Percentiles rank a stretch among this genome's conserved stretches.
phyloP scores from a whole-genome alignment of 1,284 basidiomycete species.

The Irpex sp. region DNA sequence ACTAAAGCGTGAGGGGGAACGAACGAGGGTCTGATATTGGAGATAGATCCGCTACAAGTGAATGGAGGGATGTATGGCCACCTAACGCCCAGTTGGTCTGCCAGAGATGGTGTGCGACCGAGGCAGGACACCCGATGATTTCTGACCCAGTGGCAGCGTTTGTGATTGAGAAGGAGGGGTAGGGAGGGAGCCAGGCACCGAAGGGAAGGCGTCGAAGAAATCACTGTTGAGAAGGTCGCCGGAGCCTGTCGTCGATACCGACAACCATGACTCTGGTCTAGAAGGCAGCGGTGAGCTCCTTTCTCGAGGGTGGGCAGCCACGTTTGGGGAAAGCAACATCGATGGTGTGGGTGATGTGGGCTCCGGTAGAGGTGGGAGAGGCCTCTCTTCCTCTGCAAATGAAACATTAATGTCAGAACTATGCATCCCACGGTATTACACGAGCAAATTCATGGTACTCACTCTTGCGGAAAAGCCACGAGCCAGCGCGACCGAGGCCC shows the following conservation, averaged over 20 bases:
- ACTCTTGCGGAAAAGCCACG: slow-evolving; percentile 24
- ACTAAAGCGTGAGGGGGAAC: background rate
- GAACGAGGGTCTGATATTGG: background rate
- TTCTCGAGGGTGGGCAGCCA: slow-evolving; percentile 10
- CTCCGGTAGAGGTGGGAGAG: background rate
- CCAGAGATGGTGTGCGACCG: background rate
- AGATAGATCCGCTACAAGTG: background rate
- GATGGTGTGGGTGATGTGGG: background rate
- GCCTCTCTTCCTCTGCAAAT: slow-evolving; percentile 7
- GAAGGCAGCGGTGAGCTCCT: background rate
- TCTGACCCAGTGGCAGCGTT: background rate
- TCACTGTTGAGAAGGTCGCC: slow-evolving; percentile 26
- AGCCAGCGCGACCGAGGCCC: slow-evolving; percentile 28
- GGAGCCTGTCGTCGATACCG: slow-evolving; percentile 24
- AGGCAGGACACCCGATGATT: background rate
- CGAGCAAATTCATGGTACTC: slow-evolving; percentile 16
- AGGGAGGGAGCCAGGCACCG: slow-evolving; percentile 26
- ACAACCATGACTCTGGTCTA: slow-evolving; percentile 23
- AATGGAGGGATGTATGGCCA: background rate
- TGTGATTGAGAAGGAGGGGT: background rate
- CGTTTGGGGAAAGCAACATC: slow-evolving; percentile 7
- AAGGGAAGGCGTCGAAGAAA: slow-evolving; percentile 33
- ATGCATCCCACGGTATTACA: slow-evolving; percentile 9
- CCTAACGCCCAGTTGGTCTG: background rate
- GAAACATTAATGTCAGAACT: background rate